Base-by-base conservation (phyloP, 1,284 basidiomycete species). In the Malassezia globosa region DNA sequence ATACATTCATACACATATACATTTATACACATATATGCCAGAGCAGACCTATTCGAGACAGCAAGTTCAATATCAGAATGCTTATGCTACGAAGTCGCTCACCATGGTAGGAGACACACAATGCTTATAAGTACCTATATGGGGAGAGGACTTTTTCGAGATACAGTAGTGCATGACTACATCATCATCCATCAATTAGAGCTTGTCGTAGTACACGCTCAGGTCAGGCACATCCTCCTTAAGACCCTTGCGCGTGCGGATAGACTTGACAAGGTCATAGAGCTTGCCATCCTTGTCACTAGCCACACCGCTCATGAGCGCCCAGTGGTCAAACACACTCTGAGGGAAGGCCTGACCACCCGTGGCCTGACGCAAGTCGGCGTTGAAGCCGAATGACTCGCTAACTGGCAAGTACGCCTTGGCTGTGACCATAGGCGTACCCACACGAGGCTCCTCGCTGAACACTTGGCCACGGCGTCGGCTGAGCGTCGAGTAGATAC, bases 361-460 rank as follows among this genome's bases (percentile, higher is more conserved):
- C 42, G 92, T 99, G 55, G 85, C 83, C 72, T 83, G 81, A 69
- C 94, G 85, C 49, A 99, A 82, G 64, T 87, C 90, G 66, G 84
- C 88, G 76, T 92, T 96, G 84, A 97, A 97, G 66, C 94, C 92
- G 78, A 97, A 97, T 16, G 92, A 96, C 77, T 96, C 92, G 75
- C 79, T 78, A 75, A 96, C 89, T 72, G 92, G 92, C 46, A 96
- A 79, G 80, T 90, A 94, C 27, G 90, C 90, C 82, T 96, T 97
- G 77, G 97, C 86, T 51, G 87, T 97, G 81, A 92, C 95, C 89
- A 97, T 96, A 56, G 94, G 94, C 21, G 94, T 97, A 78, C 94
- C 92, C 7, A 83, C 78, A 70, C 92, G 80, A 77, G 96, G 92
- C 77, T 97, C 92, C 76, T 97, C 87, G 64, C 83, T 85, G 81